These are phyloP conservation scores for Trypanosomatidae sp. DNA, from an alignment of 208 protist genomes.

Conservation along the genomic window DNA sequence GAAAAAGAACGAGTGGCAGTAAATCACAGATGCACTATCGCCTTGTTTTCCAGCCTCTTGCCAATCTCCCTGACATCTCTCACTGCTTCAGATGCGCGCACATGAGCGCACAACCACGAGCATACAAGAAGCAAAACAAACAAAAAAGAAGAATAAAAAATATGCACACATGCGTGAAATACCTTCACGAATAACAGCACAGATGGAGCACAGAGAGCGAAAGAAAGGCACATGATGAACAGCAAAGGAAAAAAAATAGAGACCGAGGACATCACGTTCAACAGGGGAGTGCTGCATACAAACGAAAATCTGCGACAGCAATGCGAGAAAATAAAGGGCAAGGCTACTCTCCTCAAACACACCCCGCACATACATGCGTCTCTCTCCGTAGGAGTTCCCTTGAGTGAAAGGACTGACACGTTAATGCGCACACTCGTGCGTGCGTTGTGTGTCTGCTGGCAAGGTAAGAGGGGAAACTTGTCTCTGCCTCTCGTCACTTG, in stretches of 20 bases:
- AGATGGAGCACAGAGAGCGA: background rate
- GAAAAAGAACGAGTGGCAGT: background rate
- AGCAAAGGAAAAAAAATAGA: background rate
- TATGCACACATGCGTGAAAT: background rate
- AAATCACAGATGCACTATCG: background rate
- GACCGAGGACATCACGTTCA: background rate
- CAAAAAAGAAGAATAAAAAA: conserved; percentile 10
- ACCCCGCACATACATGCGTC: background rate
- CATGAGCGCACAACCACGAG: conserved; percentile 2
- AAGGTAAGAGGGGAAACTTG: background rate
- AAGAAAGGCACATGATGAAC: background rate
- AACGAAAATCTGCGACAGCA: background rate
- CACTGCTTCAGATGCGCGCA: conserved; percentile 5
- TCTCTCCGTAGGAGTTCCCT: background rate
- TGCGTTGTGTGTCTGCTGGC: background rate
- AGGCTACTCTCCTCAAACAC: background rate
- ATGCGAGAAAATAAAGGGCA: background rate
- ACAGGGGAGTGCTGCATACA: background rate
- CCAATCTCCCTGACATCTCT: background rate
- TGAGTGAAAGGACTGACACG: background rate
- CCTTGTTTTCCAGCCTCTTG: background rate
- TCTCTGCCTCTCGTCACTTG: too few species aligned
- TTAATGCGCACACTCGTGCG: background rate
- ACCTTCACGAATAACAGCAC: background rate
- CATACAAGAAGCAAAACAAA: conserved; percentile 5